Base-by-base conservation (phyloP, 23 red algal species). In the Pyropia yezoensis region DNA sequence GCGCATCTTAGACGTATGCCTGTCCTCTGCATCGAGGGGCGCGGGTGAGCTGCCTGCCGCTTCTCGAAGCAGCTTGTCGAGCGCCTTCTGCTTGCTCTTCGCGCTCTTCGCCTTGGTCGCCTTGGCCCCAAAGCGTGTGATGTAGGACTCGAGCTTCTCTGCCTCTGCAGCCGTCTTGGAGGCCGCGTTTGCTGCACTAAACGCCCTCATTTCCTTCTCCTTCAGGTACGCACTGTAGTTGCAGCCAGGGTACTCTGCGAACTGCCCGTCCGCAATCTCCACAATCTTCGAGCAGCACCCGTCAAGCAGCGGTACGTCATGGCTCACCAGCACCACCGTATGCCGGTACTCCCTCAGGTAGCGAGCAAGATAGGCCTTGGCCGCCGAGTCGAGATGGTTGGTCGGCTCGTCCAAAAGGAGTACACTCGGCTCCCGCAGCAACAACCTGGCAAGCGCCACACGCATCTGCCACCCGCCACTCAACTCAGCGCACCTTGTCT, bases 341-440 rank as follows among this genome's bases (percentile, higher is more conserved):
- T 70, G 28, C 66, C 16, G 33, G 66, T 70, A 70, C 33, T 49
- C 14, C 66, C 19, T 52, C 23, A 70, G 33, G 27, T 27, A 70
- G 23, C 23, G 15, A 2, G 18, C 50, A 17, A 70, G 17, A 32
- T 70, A 70, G 16, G 66, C 66, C 53, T 70, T 70, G 21, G 66
- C 53, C 18, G 50, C 32, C 27, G 21, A 52, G 50, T 62, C 61
- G 27, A 62, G 25, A 65, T 75, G 54, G 61, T 75, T 75, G 16
- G 70, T 64, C 15, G 70, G 70, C 57, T 75, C 70, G 57, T 75
- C 70, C 15, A 75, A 49, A 24, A 75, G 70, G 3, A 75, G 70
- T 3, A 75, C 51, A 30, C 16, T 65, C 24, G 54, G 54, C 33
- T 32, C 18, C 2, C n/a, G 22, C 57, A 62, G 52, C 70, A 75